Conservation (phyloP, 176 grass and related monocot species). For the Musa troglodytarum region DNA sequence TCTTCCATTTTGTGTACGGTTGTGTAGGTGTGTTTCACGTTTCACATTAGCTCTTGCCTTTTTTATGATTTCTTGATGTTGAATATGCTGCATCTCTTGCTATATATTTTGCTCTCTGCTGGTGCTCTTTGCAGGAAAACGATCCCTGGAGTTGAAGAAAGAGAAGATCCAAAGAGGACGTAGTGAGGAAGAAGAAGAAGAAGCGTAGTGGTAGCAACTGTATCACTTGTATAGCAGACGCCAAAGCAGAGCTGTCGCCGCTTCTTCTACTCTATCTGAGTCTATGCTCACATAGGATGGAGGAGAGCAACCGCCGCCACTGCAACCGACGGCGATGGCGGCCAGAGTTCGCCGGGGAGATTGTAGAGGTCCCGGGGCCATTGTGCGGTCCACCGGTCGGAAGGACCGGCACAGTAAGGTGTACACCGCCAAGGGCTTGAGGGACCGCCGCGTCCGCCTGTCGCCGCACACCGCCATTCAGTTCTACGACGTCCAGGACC, state of each 20-base stretch:
- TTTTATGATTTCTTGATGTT: background rate
- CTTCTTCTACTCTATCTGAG: too few relatives aligned
- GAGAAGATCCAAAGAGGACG: too few relatives aligned
- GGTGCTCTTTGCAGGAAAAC: too few relatives aligned
- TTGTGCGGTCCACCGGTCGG: constrained; percentile 5
- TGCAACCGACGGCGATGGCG: background rate
- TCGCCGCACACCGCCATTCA: constrained; percentile 24
- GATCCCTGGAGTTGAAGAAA: too few relatives aligned
- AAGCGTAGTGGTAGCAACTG: too few relatives aligned
- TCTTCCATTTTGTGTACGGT: too few relatives aligned
- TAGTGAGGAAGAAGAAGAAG: too few relatives aligned
- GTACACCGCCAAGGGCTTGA: constrained; percentile 4
- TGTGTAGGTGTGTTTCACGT: too few relatives aligned
- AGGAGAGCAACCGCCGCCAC: background rate
- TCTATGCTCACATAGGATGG: background rate
- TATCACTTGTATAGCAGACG: too few relatives aligned
- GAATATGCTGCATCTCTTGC: background rate
- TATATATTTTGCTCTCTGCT: too few relatives aligned
- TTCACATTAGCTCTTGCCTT: background rate
- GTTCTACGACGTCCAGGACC: constrained; percentile 28
- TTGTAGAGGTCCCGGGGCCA: constrained; percentile 5
- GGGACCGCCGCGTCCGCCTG: constrained; percentile 26
- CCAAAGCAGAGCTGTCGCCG: too few relatives aligned
- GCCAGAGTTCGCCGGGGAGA: background rate
- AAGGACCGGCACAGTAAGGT: constrained; percentile 13